phyloP scores from a whole-genome alignment of 768 basidiomycete species.

The Hypholoma fasciculare region DNA sequence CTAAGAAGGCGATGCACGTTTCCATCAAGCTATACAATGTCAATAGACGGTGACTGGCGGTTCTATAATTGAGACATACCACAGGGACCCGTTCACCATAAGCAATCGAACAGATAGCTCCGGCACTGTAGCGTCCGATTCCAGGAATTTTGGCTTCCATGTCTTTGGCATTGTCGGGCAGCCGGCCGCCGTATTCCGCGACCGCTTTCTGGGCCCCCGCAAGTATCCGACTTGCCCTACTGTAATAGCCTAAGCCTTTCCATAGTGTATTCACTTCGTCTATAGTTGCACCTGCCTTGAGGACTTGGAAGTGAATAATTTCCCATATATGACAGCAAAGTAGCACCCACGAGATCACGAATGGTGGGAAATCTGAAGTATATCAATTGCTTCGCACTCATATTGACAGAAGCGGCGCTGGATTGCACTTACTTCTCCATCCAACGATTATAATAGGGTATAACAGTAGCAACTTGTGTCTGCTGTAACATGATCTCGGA shows the following conservation, averaged over 20 bases:
- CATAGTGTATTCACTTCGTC: conserved; percentile 88
- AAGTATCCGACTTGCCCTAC: conserved; percentile 79
- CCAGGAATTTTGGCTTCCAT: conserved; percentile 86
- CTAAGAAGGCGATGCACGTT: conserved; percentile 88
- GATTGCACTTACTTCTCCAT: conserved; percentile 62
- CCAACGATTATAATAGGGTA: conserved; percentile 91
- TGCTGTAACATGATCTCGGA: conserved; percentile 97
- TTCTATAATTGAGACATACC: conserved; percentile 45
- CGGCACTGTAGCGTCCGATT: conserved; percentile 87
- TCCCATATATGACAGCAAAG: conserved; percentile 11
- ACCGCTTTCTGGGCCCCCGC: conserved; percentile 83
- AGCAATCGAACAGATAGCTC: conserved; percentile 83
- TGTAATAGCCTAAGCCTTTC: conserved; percentile 93
- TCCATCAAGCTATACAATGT: conserved; percentile 70
- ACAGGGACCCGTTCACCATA: conserved; percentile 84
- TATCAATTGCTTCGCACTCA: conserved; percentile 12
- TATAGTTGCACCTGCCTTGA: conserved; percentile 65
- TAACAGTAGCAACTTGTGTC: conserved; percentile 92
- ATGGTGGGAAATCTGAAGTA: conserved; percentile 77
- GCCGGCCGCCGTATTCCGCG: conserved; percentile 58
- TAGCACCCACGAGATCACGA: conserved; percentile 58
- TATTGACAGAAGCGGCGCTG: conserved; percentile 6
- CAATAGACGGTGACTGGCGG: background rate
- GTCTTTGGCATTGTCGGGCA: conserved; percentile 79
- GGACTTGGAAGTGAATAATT: conserved; percentile 9